Conservation (phyloP, 2,329 filamentous ascomycete genomes). For the Monosporascus sp. region DNA sequence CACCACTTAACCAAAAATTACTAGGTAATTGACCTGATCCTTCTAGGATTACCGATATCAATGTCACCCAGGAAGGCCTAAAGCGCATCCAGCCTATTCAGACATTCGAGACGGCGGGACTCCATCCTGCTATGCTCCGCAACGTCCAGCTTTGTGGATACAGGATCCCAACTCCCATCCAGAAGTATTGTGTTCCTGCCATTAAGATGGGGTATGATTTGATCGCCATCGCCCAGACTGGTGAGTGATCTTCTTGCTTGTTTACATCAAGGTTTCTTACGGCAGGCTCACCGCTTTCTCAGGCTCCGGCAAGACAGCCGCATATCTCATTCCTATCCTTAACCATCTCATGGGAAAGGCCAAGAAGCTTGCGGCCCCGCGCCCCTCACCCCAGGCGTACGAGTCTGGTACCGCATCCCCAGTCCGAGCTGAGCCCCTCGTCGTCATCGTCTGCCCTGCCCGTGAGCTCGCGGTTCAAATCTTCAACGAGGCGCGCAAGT, state of each 20-base stretch:
- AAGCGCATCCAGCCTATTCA: slow-evolving; percentile 45
- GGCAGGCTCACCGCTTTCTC: slow-evolving; percentile 1
- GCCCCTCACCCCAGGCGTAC: slow-evolving; percentile 60
- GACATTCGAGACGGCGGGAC: slow-evolving; percentile 67
- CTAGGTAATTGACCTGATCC: slow-evolving; percentile 3
- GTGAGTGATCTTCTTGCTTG: slow-evolving; percentile 45
- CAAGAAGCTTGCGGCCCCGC: slow-evolving; percentile 74
- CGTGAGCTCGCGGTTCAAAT: slow-evolving; percentile 92
- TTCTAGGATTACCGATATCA: slow-evolving; percentile 47
- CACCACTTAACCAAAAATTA: neutral
- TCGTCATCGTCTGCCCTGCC: slow-evolving; percentile 79
- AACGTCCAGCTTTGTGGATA: slow-evolving; percentile 76
- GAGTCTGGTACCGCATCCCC: slow-evolving; percentile 37
- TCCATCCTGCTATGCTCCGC: slow-evolving; percentile 77
- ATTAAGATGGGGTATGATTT: slow-evolving; percentile 74
- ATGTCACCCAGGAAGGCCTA: slow-evolving; percentile 53
- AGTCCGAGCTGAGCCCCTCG: slow-evolving; percentile 77
- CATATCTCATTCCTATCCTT: slow-evolving; percentile 83
- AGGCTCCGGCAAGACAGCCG: slow-evolving; percentile 96
- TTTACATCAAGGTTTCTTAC: neutral
- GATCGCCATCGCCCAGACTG: slow-evolving; percentile 87
- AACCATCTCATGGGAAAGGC: slow-evolving; percentile 95
- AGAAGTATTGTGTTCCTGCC: slow-evolving; percentile 77
- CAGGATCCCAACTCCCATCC: slow-evolving; percentile 73
- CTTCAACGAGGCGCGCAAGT: slow-evolving; percentile 86